These are phyloP conservation scores for Santalum album DNA, from an alignment of 164 flowering plant species.

Conservation along the genomic window DNA sequence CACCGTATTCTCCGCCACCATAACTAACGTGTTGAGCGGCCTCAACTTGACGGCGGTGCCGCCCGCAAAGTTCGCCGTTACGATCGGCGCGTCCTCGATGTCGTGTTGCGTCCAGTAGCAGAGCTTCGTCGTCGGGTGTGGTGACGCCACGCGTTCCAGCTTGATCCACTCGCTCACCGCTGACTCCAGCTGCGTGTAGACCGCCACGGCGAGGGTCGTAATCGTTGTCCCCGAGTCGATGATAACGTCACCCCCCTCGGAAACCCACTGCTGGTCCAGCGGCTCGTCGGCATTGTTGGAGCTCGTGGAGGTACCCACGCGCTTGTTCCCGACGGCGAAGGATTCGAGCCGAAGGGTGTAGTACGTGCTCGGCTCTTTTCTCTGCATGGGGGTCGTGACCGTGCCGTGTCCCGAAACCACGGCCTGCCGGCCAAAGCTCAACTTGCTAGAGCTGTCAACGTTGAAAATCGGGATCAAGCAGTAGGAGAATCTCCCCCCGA, in stretches of 20 bases:
- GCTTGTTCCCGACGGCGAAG: conserved; percentile 29
- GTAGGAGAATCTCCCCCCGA: conserved; percentile 48
- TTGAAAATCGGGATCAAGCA: conserved; percentile 32
- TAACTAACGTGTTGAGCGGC: conserved; percentile 12
- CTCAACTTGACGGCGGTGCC: conserved; percentile 22
- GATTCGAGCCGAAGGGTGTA: conserved; percentile 37
- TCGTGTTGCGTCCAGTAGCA: conserved; percentile 13
- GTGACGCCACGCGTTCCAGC: neutral
- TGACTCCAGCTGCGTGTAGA: conserved; percentile 2
- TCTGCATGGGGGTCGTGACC: conserved; percentile 32
- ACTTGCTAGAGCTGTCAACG: conserved; percentile 9
- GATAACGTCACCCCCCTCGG: conserved; percentile 26
- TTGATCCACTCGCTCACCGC: neutral
- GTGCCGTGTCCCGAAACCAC: conserved; percentile 21
- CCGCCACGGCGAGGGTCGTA: conserved; percentile 1
- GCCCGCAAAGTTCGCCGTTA: conserved; percentile 20
- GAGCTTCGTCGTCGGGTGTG: neutral
- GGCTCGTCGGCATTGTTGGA: neutral
- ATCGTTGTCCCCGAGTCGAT: conserved; percentile 42
- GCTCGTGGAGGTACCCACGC: neutral
- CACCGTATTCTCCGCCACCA: conserved; percentile 4
- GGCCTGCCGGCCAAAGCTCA: conserved; percentile 32
- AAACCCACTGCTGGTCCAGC: neutral
- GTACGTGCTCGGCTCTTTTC: conserved; percentile 13
- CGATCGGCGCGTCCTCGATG: conserved; percentile 4